phyloP scores from a whole-genome alignment of 257 asterid species.

The Solanum gandarillasii region DNA sequence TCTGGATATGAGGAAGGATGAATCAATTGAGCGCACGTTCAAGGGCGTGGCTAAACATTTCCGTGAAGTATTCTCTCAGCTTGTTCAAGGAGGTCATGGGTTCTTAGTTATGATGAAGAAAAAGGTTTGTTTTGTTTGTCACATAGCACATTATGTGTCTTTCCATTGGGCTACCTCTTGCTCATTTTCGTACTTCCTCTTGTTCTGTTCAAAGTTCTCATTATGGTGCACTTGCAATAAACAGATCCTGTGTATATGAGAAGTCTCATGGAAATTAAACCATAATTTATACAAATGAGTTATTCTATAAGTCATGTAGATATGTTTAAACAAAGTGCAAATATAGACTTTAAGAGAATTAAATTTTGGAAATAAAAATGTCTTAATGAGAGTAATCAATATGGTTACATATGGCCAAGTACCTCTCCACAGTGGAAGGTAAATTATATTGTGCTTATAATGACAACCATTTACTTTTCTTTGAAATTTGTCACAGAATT shows the following conservation, averaged over 20 bases:
- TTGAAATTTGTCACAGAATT: background rate
- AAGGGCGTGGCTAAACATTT: conserved; percentile 97
- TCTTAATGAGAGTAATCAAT: background rate
- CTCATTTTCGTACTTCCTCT: background rate
- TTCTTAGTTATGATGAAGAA: conserved; percentile 90
- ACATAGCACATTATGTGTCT: background rate
- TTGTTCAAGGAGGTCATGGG: conserved; percentile 99
- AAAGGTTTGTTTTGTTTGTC: conserved; percentile 48
- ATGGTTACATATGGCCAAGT: background rate
- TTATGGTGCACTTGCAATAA: background rate
- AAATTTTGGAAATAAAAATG: background rate
- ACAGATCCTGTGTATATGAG: background rate
- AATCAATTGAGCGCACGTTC: conserved; percentile 95
- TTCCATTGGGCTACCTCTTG: background rate
- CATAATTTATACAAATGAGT: background rate
- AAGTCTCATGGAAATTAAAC: background rate
- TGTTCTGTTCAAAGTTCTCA: background rate
- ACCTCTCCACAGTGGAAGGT: background rate
- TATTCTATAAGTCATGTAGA: background rate
- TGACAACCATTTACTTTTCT: background rate
- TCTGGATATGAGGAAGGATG: conserved; percentile 97
- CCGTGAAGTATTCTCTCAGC: conserved; percentile 93
- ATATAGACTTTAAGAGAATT: background rate
- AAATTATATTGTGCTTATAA: background rate
- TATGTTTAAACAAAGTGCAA: background rate